These are phyloP conservation scores for Dioscorea cayenensis DNA, from an alignment of 116 monocot species.

Conservation along the genomic window DNA sequence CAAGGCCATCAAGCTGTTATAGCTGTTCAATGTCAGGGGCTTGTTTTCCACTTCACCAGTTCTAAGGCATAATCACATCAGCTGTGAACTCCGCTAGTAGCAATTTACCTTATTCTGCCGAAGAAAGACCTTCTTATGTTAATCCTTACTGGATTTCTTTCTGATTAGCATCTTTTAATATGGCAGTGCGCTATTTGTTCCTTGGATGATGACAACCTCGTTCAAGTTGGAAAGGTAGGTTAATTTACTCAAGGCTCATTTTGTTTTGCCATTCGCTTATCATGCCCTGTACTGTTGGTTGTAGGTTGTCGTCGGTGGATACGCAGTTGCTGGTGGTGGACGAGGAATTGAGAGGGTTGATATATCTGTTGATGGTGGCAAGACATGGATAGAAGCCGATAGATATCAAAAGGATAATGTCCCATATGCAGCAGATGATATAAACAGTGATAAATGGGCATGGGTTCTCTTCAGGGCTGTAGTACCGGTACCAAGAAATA, in stretches of 20 bases:
- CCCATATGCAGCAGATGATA: conserved; percentile 52
- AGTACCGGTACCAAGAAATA: conserved; percentile 54
- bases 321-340: conserved; percentile 87
- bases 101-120: no score
- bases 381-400: conserved; percentile 79
- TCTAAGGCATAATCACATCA: no score
- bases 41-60: no score
- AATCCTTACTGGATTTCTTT: not conserved
- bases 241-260: not conserved
- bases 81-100: no score
- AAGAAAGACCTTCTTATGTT: not conserved
- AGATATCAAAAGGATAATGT: conserved; percentile 52
- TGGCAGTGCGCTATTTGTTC: conserved; percentile 87
- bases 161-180: conserved; percentile 1
- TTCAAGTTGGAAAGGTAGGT: conserved; percentile 54
- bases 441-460: conserved; percentile 75
- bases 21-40: no score
- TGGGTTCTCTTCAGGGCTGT: conserved; percentile 88
- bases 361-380: conserved; percentile 88
- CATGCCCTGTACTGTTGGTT: not conserved
- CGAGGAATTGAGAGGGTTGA: conserved; percentile 99
- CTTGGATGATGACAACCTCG: conserved; percentile 57
- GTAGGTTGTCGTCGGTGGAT: conserved; percentile 72
- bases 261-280: not conserved
- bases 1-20: no score